These are phyloP conservation scores for Thielaviopsis musarum DNA, from an alignment of 2,329 filamentous ascomycete genomes.

Conservation along the genomic window DNA sequence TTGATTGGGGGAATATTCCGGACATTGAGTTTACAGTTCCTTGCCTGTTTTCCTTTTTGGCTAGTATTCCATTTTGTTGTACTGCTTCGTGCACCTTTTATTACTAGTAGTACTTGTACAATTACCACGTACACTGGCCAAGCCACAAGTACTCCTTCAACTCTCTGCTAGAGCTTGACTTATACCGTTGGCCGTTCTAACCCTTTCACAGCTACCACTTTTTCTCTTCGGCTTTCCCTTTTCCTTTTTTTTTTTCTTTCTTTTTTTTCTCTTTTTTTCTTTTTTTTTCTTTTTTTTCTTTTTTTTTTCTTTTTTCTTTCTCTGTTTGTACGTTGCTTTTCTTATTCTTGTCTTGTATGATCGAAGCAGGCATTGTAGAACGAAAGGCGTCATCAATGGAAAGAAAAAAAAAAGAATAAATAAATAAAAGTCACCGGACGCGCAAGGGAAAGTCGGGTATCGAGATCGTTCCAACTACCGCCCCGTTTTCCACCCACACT, in stretches of 20 bases:
- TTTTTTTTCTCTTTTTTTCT: neutral
- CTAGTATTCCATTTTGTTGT: neutral
- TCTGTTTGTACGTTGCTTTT: neutral
- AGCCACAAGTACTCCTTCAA: neutral
- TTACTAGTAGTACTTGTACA: no score
- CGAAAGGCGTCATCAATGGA: neutral
- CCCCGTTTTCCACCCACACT: neutral
- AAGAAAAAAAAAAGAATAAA: neutral
- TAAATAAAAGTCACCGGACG: neutral
- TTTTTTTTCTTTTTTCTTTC: neutral
- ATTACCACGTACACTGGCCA: neutral
- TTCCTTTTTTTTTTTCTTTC: neutral
- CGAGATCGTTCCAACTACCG: neutral
- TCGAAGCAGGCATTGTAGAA: neutral
- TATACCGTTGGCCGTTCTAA: neutral
- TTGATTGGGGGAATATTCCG: neutral
- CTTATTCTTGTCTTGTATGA: neutral
- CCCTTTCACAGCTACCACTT: neutral
- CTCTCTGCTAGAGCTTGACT: neutral
- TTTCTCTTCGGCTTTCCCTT: neutral
- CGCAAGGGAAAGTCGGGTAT: neutral
- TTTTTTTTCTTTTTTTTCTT: neutral
- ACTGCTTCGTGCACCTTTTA: neutral
- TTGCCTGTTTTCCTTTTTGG: neutral
- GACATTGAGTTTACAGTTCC: neutral